Percentiles rank a stretch among this genome's conserved stretches.
phyloP scores from a whole-genome alignment of 2,329 filamentous ascomycete genomes.

The Epichloe aotearoae region DNA sequence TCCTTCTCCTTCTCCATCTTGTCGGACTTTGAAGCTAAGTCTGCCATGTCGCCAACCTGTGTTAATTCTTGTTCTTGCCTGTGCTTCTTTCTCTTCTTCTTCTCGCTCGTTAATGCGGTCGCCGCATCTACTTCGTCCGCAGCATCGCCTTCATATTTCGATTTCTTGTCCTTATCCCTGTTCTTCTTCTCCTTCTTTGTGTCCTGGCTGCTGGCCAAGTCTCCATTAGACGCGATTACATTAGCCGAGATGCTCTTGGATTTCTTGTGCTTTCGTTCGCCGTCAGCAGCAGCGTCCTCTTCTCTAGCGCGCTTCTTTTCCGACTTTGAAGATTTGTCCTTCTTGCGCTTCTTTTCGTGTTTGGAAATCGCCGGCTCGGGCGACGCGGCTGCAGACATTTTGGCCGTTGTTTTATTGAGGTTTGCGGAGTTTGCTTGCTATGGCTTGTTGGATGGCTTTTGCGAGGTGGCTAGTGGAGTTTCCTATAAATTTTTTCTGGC shows the following conservation, averaged over 20 bases:
- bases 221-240: conserved; percentile 9
- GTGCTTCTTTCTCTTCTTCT: conserved; percentile 19
- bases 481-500: neutral
- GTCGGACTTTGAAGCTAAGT: conserved; percentile 15
- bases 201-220: conserved; percentile 19
- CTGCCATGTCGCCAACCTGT: conserved; percentile 5
- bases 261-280: conserved; percentile 36
- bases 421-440: conserved; percentile 1
- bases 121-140: neutral
- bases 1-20: conserved; percentile 11
- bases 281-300: conserved; percentile 24
- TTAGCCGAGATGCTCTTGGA: conserved; percentile 31
- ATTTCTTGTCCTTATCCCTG: conserved; percentile 15
- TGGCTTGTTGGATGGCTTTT: neutral
- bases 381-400: conserved; percentile 17
- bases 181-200: conserved; percentile 22
- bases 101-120: conserved; percentile 3
- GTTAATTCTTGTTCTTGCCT: conserved; percentile 14
- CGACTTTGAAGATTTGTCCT: conserved; percentile 19
- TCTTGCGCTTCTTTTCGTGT: conserved; percentile 27
- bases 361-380: conserved; percentile 18
- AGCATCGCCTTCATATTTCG: neutral
- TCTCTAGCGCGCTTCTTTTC: conserved; percentile 33
- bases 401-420: conserved; percentile 5
- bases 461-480: neutral